Base-by-base conservation (phyloP, 2,329 filamentous ascomycete species). In the Ophiocordyceps camponoti-saundersi region DNA sequence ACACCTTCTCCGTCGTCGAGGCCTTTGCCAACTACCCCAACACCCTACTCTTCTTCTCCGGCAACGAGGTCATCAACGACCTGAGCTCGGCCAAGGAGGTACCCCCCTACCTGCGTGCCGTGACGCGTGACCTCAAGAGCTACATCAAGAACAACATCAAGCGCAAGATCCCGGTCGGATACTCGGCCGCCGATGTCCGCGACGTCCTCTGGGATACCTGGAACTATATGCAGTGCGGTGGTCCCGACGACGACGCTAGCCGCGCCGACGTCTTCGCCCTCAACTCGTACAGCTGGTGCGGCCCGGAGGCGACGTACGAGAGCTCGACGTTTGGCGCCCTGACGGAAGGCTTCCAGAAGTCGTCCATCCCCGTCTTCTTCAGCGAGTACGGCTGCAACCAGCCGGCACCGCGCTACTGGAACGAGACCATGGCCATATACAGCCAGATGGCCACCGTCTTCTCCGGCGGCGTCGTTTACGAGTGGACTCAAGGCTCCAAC, bases 381-480 rank as follows among this genome's bases (percentile, higher is more conserved):
- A 85, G 81, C 52, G 85, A 92, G 59, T 82, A 73, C 55, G 85
- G 85, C 50, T 90, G 85, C 75, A 90, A 88, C 67, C 68, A 71
- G 36, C 76, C 79, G 15, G 60, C 66, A n/a, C 80, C 82, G 15
- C 82, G 85, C 54, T 64, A 79, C 55, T 92, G 88, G 66, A 81
- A 82, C 53, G 85, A 92, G 64, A 80, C 87, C 13, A 70, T 68
- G 47, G 69, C 79, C 51, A 78, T 92, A 53, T 90, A 90, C 62
- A 73, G 82, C 48, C 57, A 70, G 39, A 88, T 90, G 82, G 80
- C 65, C 13, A 60, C 69, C 18, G 68, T 77, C 48, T 79, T 90
- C 57, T 81, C 79, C 47, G 85, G 85, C 51, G 85, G 84, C 52
- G 71, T 92, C 43, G 82, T 90, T 43, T 92, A 90, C 68, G 83